Evolutionary conservation across 768 basidiomycete species (phyloP), one percentile per base, ranked within the genome.

Genomic region (Suillus subalutaceus): DNA sequence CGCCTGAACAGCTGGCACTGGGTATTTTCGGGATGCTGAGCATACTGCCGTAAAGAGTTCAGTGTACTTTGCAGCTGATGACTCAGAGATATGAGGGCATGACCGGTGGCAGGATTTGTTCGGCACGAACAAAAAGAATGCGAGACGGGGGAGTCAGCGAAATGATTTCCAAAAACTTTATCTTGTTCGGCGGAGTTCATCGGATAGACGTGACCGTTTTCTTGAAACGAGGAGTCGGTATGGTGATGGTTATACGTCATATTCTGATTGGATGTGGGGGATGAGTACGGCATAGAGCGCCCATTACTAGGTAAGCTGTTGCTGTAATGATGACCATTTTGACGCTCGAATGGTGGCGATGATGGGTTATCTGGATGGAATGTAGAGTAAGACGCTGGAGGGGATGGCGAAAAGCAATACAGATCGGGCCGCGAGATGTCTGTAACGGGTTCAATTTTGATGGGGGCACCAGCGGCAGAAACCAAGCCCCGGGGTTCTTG

Each of bases 371-470:
- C 84, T 57, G 80, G 74, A 72, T 85, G 82, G 77, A 84, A 85
- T 53, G 79, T 80, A 43, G 86, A 80, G 77, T 87, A 86, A 68
- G 84, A 83, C 69, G 84, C 81, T 63, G 82, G 83, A 66, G 85
- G 86, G 6, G 88, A 90, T 13, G 87, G 84, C 23, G 88, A 87
- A 78, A 91, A 89, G 67, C 90, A 88, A 77, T 91, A 91, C 48
- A 91, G 82, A 69, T 84, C 83, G 15, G 84, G 74, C 52, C 79
- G 77, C 40, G 82, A 74, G 55, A 81, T 74, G 30, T 89, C 89
- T 61, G 83, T 57, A 41, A 80, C 69, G 12, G 85, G 84, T 70
- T 92, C 90, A 62, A 88, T 86, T 78, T 92, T 91, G 77, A 90
- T 89, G 64, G 87, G 87, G 68, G 84, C 84, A 69, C 88, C 79